A percentile compares a stretch with the other conserved stretches of the same genome.
Evolutionary conservation across 371 early-diverging fungal species (phyloP).

Genomic region (Mucor plumbeus): DNA sequence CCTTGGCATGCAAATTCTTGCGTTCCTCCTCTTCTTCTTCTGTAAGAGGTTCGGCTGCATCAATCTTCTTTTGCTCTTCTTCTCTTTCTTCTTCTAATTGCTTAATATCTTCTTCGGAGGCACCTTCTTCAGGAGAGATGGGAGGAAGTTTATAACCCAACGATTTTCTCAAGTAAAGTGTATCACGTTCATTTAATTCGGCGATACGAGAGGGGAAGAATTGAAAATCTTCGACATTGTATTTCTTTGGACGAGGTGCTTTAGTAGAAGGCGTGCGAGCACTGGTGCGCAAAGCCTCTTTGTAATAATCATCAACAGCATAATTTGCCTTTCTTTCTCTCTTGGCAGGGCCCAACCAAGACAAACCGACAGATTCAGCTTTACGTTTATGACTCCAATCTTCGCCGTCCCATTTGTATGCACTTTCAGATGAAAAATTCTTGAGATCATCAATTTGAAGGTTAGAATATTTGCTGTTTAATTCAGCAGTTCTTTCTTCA

Average conservation of each 20-base stretch:
- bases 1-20: conserved; percentile 74
- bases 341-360: conserved; percentile 90
- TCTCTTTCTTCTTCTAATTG: conserved; percentile 70
- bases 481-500: conserved; percentile 90
- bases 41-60: conserved; percentile 86
- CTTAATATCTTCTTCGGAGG: conserved; percentile 48
- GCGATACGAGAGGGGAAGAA: conserved; percentile 87
- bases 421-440: conserved; percentile 79
- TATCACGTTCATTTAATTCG: conserved; percentile 86
- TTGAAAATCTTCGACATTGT: conserved; percentile 84
- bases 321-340: conserved; percentile 89
- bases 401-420: conserved; percentile 97
- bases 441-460: conserved; percentile 91
- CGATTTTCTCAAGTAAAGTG: conserved; percentile 62
- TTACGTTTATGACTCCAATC: conserved; percentile 80
- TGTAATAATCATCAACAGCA: conserved; percentile 88
- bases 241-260: conserved; percentile 71
- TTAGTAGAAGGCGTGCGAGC: conserved; percentile 57
- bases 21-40: conserved; percentile 88
- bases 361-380: conserved; percentile 55
- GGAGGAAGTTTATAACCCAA: conserved; percentile 67
- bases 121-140: conserved; percentile 37
- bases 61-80: conserved; percentile 86
- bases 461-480: conserved; percentile 86
- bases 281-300: conserved; percentile 71